Percentiles rank a stretch among this genome's conserved stretches.
Evolutionary conservation across 768 basidiomycete genomes (phyloP).

Genomic region (Rhodotorula babjevae): DNA sequence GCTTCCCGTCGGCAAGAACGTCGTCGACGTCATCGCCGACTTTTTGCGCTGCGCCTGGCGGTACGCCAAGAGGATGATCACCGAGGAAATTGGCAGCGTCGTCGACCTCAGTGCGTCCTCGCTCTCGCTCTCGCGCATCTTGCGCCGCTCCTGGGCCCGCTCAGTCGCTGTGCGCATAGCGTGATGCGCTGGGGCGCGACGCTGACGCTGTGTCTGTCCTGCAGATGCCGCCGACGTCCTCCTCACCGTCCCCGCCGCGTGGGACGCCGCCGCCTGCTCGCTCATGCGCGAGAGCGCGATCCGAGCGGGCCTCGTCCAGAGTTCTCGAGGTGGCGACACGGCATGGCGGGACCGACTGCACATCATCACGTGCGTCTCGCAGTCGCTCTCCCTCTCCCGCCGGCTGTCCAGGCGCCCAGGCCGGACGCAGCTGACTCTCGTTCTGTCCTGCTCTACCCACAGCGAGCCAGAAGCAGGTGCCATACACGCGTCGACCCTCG

Average conservation of each 20-base stretch:
- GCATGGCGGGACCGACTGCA: conserved; percentile 73
- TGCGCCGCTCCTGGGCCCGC: too few relatives aligned
- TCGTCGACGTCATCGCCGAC: conserved; percentile 74
- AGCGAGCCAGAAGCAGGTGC: conserved; percentile 80
- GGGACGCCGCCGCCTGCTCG: conserved; percentile 79
- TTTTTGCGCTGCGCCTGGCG: conserved; percentile 78
- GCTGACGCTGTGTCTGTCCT: conserved; percentile 46
- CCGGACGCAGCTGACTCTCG: too few relatives aligned
- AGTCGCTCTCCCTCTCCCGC: too few relatives aligned
- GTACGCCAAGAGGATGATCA: conserved; percentile 80
- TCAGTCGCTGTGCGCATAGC: too few relatives aligned
- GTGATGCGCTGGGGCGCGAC: too few relatives aligned
- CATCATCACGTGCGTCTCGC: conserved; percentile 63
- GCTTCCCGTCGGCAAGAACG: conserved; percentile 72
- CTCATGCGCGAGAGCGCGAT: conserved; percentile 83
- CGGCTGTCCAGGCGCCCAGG: too few relatives aligned
- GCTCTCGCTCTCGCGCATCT: too few relatives aligned
- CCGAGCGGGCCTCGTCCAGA: conserved; percentile 69
- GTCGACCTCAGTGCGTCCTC: conserved; percentile 60
- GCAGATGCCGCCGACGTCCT: conserved; percentile 76
- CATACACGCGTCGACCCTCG: conserved; percentile 77
- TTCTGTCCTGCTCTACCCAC: background rate
- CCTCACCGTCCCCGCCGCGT: conserved; percentile 85
- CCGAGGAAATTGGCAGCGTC: conserved; percentile 78
- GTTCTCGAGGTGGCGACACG: conserved; percentile 62